These are phyloP conservation scores for Hypoxylon sp. DNA, from an alignment of 2,329 filamentous ascomycete genomes.

Conservation along the genomic window DNA sequence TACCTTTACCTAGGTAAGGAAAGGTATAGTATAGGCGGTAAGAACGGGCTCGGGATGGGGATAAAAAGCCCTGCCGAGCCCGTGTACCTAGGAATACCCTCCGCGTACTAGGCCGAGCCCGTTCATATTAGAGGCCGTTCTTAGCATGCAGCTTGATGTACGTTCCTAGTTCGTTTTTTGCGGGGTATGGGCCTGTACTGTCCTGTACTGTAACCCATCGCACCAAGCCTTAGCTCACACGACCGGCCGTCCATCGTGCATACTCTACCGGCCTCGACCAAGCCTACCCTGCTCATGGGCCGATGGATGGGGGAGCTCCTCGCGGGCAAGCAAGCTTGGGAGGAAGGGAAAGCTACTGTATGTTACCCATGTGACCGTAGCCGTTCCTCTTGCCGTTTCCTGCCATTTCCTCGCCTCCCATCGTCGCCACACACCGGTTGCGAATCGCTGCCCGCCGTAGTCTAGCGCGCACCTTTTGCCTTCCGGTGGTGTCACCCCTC, in stretches of 20 bases:
- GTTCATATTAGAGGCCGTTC: slow-evolving; percentile 10
- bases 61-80: slow-evolving; percentile 20
- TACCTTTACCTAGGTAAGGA: slow-evolving; percentile 23
- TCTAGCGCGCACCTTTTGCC: slow-evolving; percentile 15
- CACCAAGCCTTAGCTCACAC: slow-evolving; percentile 23
- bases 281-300: neutral
- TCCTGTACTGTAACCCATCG: slow-evolving; percentile 35
- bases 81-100: too few species aligned
- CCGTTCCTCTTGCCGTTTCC: slow-evolving; percentile 7
- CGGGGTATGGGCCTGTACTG: slow-evolving; percentile 37
- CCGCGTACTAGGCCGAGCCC: slow-evolving; percentile 21
- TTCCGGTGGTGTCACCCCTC: slow-evolving; percentile 30
- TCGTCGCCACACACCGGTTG: slow-evolving; percentile 35
- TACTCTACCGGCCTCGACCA: slow-evolving; percentile 10
- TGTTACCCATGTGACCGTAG: slow-evolving; percentile 39
- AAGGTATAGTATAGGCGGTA: slow-evolving; percentile 12
- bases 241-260: slow-evolving; percentile 31
- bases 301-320: neutral
- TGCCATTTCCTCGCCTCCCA: slow-evolving; percentile 1
- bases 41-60: slow-evolving; percentile 4
- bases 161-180: slow-evolving; percentile 33
- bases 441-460: slow-evolving; percentile 37
- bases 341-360: slow-evolving; percentile 31
- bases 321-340: neutral
- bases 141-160: slow-evolving; percentile 42